A percentile compares a stretch with the other conserved stretches of the same genome.
These are phyloP conservation scores for Epichloe coenophiala DNA, from an alignment of 2,329 filamentous ascomycete genomes.

Conservation along the genomic window DNA sequence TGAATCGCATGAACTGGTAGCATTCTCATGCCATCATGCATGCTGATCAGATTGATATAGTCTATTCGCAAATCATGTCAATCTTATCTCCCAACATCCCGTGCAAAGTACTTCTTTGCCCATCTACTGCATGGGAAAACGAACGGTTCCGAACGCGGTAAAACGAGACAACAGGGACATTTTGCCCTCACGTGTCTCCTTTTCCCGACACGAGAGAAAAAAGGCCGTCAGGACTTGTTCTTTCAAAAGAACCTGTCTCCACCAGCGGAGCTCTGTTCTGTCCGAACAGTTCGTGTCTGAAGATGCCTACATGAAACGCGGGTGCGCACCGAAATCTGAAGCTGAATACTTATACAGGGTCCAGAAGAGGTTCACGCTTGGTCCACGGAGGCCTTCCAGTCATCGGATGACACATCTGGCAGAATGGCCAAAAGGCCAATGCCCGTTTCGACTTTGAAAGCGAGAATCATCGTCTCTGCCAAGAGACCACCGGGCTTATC, in stretches of 20 bases:
- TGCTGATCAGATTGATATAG: too few species aligned
- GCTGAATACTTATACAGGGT: neutral
- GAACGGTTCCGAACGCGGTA: too few species aligned
- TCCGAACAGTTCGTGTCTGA: neutral
- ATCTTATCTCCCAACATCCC: neutral
- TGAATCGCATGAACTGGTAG: neutral
- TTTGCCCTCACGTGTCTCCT: too few species aligned
- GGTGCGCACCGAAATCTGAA: neutral
- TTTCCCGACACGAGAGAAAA: too few species aligned
- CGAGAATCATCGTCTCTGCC: neutral
- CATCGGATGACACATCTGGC: neutral
- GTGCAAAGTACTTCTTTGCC: neutral
- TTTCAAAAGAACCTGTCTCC: neutral
- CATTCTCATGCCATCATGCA: too few species aligned
- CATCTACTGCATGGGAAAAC: too few species aligned
- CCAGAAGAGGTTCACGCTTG: neutral
- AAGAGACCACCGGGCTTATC: neutral
- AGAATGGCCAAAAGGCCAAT: neutral
- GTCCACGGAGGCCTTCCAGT: neutral
- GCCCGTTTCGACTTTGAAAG: neutral
- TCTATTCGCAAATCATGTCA: neutral
- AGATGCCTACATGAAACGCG: neutral
- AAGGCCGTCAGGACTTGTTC: neutral
- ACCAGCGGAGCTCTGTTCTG: neutral
- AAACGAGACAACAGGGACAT: too few species aligned